phyloP scores from a whole-genome alignment of 2,329 filamentous ascomycete species.

The Epichloe sibirici region DNA sequence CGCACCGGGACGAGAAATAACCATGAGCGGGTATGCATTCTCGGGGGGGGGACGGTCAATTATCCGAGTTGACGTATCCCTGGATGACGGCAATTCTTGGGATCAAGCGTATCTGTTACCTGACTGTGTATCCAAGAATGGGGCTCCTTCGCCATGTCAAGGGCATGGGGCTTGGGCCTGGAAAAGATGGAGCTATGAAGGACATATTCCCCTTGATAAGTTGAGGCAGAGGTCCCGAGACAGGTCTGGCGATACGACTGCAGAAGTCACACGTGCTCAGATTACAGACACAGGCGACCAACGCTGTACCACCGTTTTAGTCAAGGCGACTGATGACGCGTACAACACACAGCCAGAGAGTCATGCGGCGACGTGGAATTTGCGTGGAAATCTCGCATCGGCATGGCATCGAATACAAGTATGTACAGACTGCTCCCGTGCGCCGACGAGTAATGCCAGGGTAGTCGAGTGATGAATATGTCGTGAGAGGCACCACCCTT shows the following conservation, averaged over 20 bases:
- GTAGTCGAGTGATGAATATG: background rate
- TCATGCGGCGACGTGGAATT: conserved; percentile 48
- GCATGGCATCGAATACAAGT: conserved; percentile 49
- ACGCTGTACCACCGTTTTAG: conserved; percentile 39
- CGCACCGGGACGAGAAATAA: conserved; percentile 17
- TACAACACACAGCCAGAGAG: conserved; percentile 56
- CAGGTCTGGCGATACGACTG: background rate
- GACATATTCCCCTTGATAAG: conserved; percentile 26
- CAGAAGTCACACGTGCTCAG: background rate
- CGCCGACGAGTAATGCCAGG: background rate
- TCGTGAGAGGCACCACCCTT: background rate
- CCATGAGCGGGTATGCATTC: conserved; percentile 52
- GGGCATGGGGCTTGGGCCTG: conserved; percentile 48
- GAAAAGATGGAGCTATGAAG: conserved; percentile 49
- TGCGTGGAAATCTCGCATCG: conserved; percentile 53
- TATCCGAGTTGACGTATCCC: conserved; percentile 53
- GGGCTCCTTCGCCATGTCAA: conserved; percentile 16
- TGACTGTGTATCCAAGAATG: conserved; percentile 26
- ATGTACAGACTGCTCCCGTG: conserved; percentile 19
- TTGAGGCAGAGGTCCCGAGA: conserved; percentile 12
- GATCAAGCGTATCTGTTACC: conserved; percentile 47
- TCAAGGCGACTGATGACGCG: conserved; percentile 53
- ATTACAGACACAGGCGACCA: conserved; percentile 13
- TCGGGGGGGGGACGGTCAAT: conserved; percentile 54
- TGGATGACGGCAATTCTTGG: conserved; percentile 53